Evolutionary conservation across 768 basidiomycete genomes (phyloP), one percentile per base, ranked within the genome.

Genomic region (Pseudohyphozyma bogoriensis): DNA sequence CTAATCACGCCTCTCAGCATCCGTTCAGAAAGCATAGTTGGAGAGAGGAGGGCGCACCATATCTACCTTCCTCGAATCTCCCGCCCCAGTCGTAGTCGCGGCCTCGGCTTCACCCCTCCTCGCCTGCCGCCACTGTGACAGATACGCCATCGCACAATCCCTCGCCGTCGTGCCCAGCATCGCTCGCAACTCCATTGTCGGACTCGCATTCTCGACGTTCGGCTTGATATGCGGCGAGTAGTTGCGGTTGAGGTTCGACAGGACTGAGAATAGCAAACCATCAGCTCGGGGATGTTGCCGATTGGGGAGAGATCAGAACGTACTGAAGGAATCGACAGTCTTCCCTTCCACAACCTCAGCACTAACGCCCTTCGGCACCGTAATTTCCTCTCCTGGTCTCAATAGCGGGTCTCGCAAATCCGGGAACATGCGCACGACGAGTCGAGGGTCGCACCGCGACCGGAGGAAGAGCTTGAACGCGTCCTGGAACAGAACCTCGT

Each of bases 211-310:
- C 11, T 63, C 67, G 61, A 60, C 57, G 22, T 59, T 54, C 5
- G 68, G 68, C 18, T 56, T 59, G 22, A 69, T 56, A 44, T 69
- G 68, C 7, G 65, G 68, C 24, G 68, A 66, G 53, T 67, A 67
- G 60, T 69, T 69, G 46, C 59, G 62, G 47, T 62, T 64, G n/a
- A 69, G 51, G 56, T 67, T 67, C 37, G 61, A 53, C 26, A 59
- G 28, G 53, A 67, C 65, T 69, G 42, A 42, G 8, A 28, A 46
- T 13, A 13, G 44, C 8, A n/a, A 15, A 22, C 11, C 3, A 22
- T 8, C 24, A 44, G 5, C 22, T 18, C 32, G 4, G 46, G 31
- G 28, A 20, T 37, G 15, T n/a, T n/a, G n/a, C n/a, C n/a, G 7
- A 12, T 28, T 9, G 28, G 26, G 18, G 28, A 5, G 1, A 29